Conservation (phyloP, 805 yeast species). For the Saccharomycopsis oosterbeekiorum region DNA sequence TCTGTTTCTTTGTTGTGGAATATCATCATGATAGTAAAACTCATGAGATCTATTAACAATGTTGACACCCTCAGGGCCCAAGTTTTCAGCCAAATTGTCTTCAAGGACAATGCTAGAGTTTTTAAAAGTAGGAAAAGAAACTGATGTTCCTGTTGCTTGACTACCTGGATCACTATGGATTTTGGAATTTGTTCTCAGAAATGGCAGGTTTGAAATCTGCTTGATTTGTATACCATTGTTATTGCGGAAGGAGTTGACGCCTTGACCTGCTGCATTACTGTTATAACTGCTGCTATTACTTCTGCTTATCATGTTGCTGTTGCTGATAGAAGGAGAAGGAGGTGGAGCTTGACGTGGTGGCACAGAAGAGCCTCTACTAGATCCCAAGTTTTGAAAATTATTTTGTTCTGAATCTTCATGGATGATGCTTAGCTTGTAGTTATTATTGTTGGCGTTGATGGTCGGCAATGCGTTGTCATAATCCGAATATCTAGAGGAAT, state of each 20-base stretch:
- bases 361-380: neutral
- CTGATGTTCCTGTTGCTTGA: neutral
- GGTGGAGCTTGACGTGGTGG: neutral
- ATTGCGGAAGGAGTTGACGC: neutral
- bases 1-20: neutral
- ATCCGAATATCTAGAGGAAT: neutral
- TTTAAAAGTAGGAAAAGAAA: neutral
- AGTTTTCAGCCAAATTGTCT: neutral
- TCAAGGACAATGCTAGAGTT: neutral
- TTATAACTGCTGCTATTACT: neutral
- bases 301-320: neutral
- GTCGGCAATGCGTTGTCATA: neutral
- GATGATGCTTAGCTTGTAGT: neutral
- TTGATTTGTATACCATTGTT: neutral
- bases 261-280: neutral
- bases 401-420: neutral
- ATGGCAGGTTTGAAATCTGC: neutral
- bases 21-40: neutral
- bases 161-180: neutral
- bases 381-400: neutral
- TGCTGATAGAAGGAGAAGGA: neutral
- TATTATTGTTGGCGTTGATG: neutral
- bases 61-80: neutral
- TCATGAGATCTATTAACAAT: neutral
- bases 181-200: neutral